Conservation (phyloP, 441 rosid species). For the Macaranga tanarius region DNA sequence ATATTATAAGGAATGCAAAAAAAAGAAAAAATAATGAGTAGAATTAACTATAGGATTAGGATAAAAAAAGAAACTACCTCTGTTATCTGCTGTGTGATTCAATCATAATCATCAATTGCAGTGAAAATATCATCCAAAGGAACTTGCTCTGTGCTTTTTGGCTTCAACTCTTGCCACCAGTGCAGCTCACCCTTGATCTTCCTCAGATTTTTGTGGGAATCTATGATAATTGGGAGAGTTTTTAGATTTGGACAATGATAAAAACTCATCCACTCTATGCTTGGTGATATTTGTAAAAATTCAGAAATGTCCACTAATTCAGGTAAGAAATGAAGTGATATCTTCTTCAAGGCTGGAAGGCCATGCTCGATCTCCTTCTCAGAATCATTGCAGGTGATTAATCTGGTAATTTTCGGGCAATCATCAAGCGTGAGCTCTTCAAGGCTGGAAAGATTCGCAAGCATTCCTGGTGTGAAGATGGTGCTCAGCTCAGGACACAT, state of each 20-base stretch:
- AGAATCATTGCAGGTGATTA: not conserved
- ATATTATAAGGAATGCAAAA: too few relatives aligned
- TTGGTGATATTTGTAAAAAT: constrained; percentile 21
- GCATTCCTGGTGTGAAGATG: constrained; percentile 19
- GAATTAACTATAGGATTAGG: too few relatives aligned
- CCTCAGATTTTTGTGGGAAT: not conserved
- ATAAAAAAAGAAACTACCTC: too few relatives aligned
- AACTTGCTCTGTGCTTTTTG: not conserved
- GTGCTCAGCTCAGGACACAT: constrained; percentile 22
- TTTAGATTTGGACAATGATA: constrained; percentile 24
- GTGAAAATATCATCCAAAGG: constrained; percentile 2
- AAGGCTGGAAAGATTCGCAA: constrained; percentile 4
- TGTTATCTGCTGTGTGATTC: too few relatives aligned
- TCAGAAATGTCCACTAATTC: constrained; percentile 15
- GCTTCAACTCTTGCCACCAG: constrained; percentile 24
- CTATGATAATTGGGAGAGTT: not conserved
- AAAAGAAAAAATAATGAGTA: too few relatives aligned
- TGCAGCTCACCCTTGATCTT: constrained; percentile 17
- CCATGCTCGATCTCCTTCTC: not conserved
- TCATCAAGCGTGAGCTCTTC: constrained; percentile 25
- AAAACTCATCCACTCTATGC: not conserved
- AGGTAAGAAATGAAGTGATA: constrained; percentile 27
- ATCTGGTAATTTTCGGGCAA: constrained; percentile 16
- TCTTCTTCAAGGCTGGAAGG: constrained; percentile 20
- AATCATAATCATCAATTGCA: not conserved